Evolutionary conservation across 768 basidiomycete genomes (phyloP).

Genomic region (Rhodotorula paludigena): DNA sequence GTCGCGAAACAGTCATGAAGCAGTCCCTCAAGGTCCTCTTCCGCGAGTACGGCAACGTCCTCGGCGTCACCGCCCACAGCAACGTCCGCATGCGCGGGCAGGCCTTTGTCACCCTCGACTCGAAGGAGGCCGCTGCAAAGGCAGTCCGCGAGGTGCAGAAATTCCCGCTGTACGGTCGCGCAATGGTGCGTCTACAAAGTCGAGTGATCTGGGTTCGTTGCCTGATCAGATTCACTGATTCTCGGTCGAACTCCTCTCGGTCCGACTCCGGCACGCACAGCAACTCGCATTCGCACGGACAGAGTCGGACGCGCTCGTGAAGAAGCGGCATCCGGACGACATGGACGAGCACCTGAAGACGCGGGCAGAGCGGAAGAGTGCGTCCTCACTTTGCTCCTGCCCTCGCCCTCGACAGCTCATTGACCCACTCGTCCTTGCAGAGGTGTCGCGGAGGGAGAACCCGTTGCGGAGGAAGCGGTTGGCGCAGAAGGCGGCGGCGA

Average conservation of each 20-base stretch:
- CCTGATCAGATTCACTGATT: not conserved
- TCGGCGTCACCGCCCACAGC: slow-evolving; percentile 90
- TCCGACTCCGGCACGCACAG: slow-evolving; percentile 49
- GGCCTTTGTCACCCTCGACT: slow-evolving; percentile 89
- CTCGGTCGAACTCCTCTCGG: not conserved
- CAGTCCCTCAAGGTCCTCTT: slow-evolving; percentile 80
- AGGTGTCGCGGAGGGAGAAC: slow-evolving; percentile 76
- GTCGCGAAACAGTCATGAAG: slow-evolving; percentile 63
- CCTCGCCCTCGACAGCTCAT: not conserved
- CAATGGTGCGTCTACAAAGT: slow-evolving; percentile 63
- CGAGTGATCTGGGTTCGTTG: not conserved
- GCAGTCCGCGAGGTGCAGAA: slow-evolving; percentile 88
- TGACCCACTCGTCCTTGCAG: slow-evolving; percentile 50
- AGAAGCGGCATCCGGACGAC: slow-evolving; percentile 61
- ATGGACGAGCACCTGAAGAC: slow-evolving; percentile 70
- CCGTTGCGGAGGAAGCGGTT: slow-evolving; percentile 78
- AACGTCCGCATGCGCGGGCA: slow-evolving; percentile 98
- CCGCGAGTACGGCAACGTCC: slow-evolving; percentile 84
- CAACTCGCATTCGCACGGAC: slow-evolving; percentile 91
- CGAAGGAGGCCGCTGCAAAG: slow-evolving; percentile 72
- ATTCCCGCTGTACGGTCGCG: slow-evolving; percentile 92
- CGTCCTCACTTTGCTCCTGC: slow-evolving; percentile 40
- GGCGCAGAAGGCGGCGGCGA: slow-evolving; percentile 72
- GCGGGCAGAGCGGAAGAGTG: slow-evolving; percentile 80
- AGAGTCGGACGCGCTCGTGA: slow-evolving; percentile 83